Evolutionary conservation across 2,329 filamentous ascomycete genomes (phyloP).

Genomic region (Sclerotinia subarctica): DNA sequence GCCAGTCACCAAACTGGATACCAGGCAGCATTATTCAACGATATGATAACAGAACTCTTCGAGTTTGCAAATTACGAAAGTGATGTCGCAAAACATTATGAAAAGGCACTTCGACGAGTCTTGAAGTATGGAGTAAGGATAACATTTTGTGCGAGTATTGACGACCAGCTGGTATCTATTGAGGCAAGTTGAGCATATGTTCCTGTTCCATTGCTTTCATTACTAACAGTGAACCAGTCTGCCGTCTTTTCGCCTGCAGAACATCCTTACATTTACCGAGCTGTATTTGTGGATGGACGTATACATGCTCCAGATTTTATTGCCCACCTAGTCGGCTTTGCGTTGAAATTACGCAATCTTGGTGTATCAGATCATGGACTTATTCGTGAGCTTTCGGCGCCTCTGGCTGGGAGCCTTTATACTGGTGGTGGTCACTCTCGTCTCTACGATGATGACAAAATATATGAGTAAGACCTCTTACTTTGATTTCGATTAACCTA

Average conservation of each 20-base stretch:
- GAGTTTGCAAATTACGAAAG: slow-evolving; percentile 85
- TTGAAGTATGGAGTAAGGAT: slow-evolving; percentile 78
- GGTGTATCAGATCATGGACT: slow-evolving; percentile 91
- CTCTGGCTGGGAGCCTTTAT: slow-evolving; percentile 87
- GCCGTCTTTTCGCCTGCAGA: slow-evolving; percentile 80
- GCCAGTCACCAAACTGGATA: slow-evolving; percentile 40
- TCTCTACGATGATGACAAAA: slow-evolving; percentile 82
- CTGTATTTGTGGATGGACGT: slow-evolving; percentile 93
- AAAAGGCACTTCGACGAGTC: slow-evolving; percentile 68
- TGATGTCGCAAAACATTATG: slow-evolving; percentile 77
- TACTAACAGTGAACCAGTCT: slow-evolving; percentile 49
- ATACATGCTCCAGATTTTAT: slow-evolving; percentile 93
- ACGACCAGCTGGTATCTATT: slow-evolving; percentile 92
- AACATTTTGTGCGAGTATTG: slow-evolving; percentile 88
- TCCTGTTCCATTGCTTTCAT: slow-evolving; percentile 27
- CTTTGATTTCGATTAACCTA: slow-evolving; percentile 21
- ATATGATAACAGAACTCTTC: slow-evolving; percentile 89
- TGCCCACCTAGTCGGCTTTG: slow-evolving; percentile 87
- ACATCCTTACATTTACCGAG: slow-evolving; percentile 90
- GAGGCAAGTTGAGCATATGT: slow-evolving; percentile 56
- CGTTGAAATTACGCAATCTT: slow-evolving; percentile 88
- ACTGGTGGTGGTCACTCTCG: slow-evolving; percentile 89
- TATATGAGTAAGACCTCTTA: slow-evolving; percentile 63
- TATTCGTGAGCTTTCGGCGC: slow-evolving; percentile 81
- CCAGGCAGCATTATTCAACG: slow-evolving; percentile 63